Base-by-base conservation (phyloP, 768 basidiomycete species). In the Mycena crocata region DNA sequence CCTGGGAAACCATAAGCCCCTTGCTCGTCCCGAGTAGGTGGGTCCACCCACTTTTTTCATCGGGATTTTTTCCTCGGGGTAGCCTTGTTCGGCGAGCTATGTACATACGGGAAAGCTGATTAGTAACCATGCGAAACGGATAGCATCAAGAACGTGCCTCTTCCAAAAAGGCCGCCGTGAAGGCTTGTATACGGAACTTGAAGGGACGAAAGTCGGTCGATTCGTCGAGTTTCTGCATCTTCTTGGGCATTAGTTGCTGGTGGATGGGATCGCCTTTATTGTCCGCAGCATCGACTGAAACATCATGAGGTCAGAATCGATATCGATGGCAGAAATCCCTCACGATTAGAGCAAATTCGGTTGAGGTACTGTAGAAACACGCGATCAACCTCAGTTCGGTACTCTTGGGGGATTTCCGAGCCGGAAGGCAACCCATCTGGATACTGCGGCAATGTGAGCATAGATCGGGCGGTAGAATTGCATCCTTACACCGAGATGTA, bases 141-240 rank as follows among this genome's bases (percentile, higher is more conserved):
- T 12, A 21, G 51, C 21, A 34, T 21, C 3, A 59, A 54, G 35
- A 54, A 74, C 82, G 71, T 76, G 93, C 93, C 84, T 95, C 93
- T 78, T 98, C 98, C 70, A 96, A 83, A 75, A 99, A 99, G 4
- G 93, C 93, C 73, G 95, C 93, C 8, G 96, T 99, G 80, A 99
- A 99, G 1, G 97, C 97, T 75, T 95, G 94, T 71, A 99, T 99
- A 64, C 97, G 90, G 82, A 99, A 99, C 80, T 98, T 98, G 89
- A 99, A 99, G 51, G 97, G 97, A 30, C 97, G 89, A 80, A 97
- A 99, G 79, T 99, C 97, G 45, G 91, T 90, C 39, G 94, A 96
- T 81, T 98, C 97, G 76, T 98, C 96, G 61, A 99, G 84, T 57
- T 95, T 90, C 72, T 95, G 93, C 97, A 99, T 99, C 85, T 94